Conservation (phyloP, 208 protist genomes). For the Angomonas deanei region DNA sequence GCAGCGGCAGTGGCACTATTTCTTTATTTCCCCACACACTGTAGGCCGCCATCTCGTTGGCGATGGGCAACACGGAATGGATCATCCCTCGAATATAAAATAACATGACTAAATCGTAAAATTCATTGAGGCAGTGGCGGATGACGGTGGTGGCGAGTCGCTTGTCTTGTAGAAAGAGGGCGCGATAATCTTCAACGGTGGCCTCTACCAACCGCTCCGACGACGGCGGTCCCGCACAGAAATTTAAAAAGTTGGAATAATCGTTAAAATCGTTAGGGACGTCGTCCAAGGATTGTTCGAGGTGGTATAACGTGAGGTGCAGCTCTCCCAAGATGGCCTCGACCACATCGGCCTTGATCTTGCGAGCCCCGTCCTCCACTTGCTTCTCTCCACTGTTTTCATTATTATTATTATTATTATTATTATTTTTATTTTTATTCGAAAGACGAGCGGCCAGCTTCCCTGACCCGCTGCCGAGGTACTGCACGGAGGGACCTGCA, state of each 20-base stretch:
- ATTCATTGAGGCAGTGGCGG: constrained; percentile 82
- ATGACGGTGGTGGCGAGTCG: constrained; percentile 14
- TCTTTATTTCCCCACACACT: constrained; percentile 30
- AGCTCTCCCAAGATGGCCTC: constrained; percentile 75
- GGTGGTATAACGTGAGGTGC: constrained; percentile 41
- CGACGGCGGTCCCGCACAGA: not conserved
- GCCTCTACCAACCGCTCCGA: not conserved
- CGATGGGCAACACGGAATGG: constrained; percentile 50
- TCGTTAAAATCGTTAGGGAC: constrained; percentile 53
- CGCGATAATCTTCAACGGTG: constrained; percentile 16
- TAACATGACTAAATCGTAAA: constrained; percentile 80
- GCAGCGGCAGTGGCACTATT: not conserved
- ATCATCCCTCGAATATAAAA: constrained; percentile 44
- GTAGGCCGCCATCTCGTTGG: constrained; percentile 65
- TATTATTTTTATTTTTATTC: no score
- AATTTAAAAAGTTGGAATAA: constrained; percentile 32
- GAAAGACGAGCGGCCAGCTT: no score
- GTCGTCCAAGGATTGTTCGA: constrained; percentile 8
- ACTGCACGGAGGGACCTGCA: no score
- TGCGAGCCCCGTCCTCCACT: no score
- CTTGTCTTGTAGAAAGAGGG: constrained; percentile 19
- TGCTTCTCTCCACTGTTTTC: not conserved
- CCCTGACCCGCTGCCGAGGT: no score
- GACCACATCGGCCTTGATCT: constrained; percentile 81
- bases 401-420: not conserved